Conservation (phyloP, 2,329 filamentous ascomycete genomes). For the Pseudopithomyces maydicus region DNA sequence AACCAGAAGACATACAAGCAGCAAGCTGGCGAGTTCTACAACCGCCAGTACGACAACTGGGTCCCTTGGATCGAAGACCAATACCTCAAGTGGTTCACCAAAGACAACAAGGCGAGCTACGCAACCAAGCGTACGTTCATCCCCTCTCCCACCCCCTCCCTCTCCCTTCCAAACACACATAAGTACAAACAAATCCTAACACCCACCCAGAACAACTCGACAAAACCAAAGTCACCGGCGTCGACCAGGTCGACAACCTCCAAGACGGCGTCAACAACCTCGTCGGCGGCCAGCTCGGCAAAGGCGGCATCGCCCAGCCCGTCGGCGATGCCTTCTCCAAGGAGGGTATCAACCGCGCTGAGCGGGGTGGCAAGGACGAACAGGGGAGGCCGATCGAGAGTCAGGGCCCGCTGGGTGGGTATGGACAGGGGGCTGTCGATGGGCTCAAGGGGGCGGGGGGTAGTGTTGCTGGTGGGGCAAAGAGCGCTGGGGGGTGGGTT, state of each 20-base stretch:
- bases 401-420: conserved; percentile 41
- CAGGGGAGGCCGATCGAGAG: conserved; percentile 53
- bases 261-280: conserved; percentile 71
- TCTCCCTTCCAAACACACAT: not conserved
- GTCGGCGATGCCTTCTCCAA: conserved; percentile 66
- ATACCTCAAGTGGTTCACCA: conserved; percentile 74
- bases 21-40: conserved; percentile 60
- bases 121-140: conserved; percentile 65
- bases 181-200: not conserved
- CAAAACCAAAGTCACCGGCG: conserved; percentile 72
- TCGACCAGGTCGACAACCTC: conserved; percentile 69
- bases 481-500: conserved; percentile 33
- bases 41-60: conserved; percentile 75
- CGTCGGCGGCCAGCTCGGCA: conserved; percentile 67
- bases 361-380: conserved; percentile 68
- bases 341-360: conserved; percentile 69
- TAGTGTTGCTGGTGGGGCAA: conserved; percentile 26
- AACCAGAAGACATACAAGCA: conserved; percentile 37
- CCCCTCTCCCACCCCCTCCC: conserved; percentile 1
- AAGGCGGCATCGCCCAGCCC: conserved; percentile 69
- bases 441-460: conserved; percentile 38
- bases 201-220: conserved; percentile 62
- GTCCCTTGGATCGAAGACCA: conserved; percentile 77
- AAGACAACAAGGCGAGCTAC: conserved; percentile 78
- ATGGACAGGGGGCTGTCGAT: conserved; percentile 35